These are phyloP conservation scores for Monotropa hypopitys DNA, from an alignment of 179 eudicot genomes.

Conservation along the genomic window DNA sequence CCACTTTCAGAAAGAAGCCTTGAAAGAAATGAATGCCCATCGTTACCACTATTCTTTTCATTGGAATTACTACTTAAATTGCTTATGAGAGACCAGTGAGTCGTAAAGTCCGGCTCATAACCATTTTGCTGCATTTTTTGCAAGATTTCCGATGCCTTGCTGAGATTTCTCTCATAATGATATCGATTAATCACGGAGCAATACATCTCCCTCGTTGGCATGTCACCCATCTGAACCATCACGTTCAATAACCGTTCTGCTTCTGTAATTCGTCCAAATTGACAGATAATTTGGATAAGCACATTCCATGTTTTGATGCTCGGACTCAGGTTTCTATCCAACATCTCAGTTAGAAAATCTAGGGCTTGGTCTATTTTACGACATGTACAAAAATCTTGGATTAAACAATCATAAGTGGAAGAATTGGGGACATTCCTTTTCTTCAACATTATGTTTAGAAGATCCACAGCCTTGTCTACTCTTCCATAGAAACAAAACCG, in stretches of 20 bases:
- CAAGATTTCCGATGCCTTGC: constrained; percentile 52
- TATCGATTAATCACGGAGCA: constrained; percentile 35
- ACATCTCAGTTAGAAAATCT: constrained; percentile 54
- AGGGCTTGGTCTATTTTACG: constrained; percentile 35
- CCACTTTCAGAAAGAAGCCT: constrained; percentile 57
- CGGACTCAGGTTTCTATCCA: constrained; percentile 40
- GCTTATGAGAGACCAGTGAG: constrained; percentile 78
- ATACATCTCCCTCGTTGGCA: constrained; percentile 48
- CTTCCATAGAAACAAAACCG: constrained; percentile 29
- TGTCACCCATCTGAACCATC: constrained; percentile 40
- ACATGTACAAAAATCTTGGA: constrained; percentile 31
- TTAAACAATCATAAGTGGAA: constrained; percentile 38
- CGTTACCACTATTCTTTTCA: constrained; percentile 20
- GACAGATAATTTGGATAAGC: constrained; percentile 30
- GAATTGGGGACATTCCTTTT: constrained; percentile 33
- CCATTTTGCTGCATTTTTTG: constrained; percentile 57
- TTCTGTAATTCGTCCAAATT: constrained; percentile 27
- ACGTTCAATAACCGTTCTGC: constrained; percentile 44
- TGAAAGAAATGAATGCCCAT: constrained; percentile 41
- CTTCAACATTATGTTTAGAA: constrained; percentile 49
- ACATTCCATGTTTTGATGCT: constrained; percentile 38
- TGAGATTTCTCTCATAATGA: constrained; percentile 32
- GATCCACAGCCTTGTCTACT: constrained; percentile 38
- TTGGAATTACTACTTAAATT: constrained; percentile 28
- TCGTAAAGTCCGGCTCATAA: constrained; percentile 61